phyloP scores from a whole-genome alignment of 1,139 yeast species.

The Blastobotrys persicus region DNA sequence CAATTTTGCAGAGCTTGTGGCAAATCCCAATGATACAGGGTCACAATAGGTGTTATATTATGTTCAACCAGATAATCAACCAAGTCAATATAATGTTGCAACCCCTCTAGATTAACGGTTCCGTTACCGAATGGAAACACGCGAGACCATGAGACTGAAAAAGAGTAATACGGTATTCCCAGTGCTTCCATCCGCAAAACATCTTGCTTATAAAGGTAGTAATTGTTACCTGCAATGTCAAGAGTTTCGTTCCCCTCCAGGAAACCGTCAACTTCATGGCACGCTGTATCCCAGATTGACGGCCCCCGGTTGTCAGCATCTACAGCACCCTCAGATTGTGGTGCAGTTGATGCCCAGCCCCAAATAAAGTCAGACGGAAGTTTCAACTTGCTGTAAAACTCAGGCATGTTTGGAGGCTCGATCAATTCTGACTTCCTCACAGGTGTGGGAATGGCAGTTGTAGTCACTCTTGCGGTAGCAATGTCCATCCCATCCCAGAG shows the following conservation, averaged over 20 bases:
- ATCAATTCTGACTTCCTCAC: slow-evolving; percentile 15
- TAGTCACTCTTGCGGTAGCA: neutral
- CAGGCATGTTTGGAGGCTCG: slow-evolving; percentile 20
- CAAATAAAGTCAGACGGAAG: slow-evolving; percentile 26
- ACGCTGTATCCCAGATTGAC: slow-evolving; percentile 33
- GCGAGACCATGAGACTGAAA: slow-evolving; percentile 42
- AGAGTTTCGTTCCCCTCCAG: slow-evolving; percentile 13
- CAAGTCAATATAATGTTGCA: slow-evolving; percentile 39
- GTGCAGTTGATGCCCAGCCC: slow-evolving; percentile 28
- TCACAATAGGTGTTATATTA: slow-evolving; percentile 38
- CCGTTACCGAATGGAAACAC: slow-evolving; percentile 37
- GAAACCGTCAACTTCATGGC: slow-evolving; percentile 16
- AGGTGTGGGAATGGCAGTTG: slow-evolving; percentile 7
- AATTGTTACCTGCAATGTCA: slow-evolving; percentile 39
- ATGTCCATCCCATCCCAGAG: slow-evolving; percentile 9
- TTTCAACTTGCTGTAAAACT: slow-evolving; percentile 8
- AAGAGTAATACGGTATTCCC: slow-evolving; percentile 39
- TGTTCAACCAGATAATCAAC: slow-evolving; percentile 34
- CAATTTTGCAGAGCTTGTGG: slow-evolving; percentile 33
- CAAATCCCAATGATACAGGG: slow-evolving; percentile 40
- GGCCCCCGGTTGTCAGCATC: slow-evolving; percentile 40
- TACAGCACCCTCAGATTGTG: slow-evolving; percentile 42
- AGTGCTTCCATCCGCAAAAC: slow-evolving; percentile 38
- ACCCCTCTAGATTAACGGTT: slow-evolving; percentile 35
- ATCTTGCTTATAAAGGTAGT: slow-evolving; percentile 40